Base-by-base conservation (phyloP, 192 early-diverging fungal genomes). In the Coemansia sp. region DNA sequence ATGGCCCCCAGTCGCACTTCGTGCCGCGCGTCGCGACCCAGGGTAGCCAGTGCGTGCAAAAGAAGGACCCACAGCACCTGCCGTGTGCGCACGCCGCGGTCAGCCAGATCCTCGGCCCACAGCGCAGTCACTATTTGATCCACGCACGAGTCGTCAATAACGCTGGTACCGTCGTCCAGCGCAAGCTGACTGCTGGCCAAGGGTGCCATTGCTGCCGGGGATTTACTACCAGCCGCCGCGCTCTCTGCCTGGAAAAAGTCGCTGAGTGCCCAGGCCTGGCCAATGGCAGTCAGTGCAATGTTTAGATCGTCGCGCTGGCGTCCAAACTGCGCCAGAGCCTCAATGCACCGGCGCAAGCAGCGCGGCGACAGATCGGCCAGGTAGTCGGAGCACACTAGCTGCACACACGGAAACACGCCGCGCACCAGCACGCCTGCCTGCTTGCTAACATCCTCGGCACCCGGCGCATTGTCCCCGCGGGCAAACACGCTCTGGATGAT, bases 361-460 rank as follows among this genome's bases (percentile, higher is more conserved):
- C 68, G 67, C 3, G 94, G 88, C 13, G 78, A 75, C 57, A 97
- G 62, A 5, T 88, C 77, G 6, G 89, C 80, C 34, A 99, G 53
- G 53, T 97, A 96, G 60, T 99, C 97, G 1, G 89, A 89, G 64
- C 94, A 97, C 20, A 99, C 90, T 13, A 99, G 67, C 59, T 99
- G 94, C 45, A 99, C 49, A 35, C 87, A 94, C 4, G 93, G 86
- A 53, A 99, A 99, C 9, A 89, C 92, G 37, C 87, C 72, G 9
- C 89, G 81, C 53, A 95, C 84, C 35, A 90, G 60, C 10, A 40
- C 50, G 6, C 67, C 67, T 18, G 58, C 46, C 43, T 69, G 53
- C 38, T 48, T 46, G n/a, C 44, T 22, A 41, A 42, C 56, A 58
- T 20, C 39, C 24, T n/a, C 52, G 19, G 64, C 57, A 7, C 38